Base-by-base conservation (phyloP, 208 protist genomes). In the Angomonas ambiguus region DNA sequence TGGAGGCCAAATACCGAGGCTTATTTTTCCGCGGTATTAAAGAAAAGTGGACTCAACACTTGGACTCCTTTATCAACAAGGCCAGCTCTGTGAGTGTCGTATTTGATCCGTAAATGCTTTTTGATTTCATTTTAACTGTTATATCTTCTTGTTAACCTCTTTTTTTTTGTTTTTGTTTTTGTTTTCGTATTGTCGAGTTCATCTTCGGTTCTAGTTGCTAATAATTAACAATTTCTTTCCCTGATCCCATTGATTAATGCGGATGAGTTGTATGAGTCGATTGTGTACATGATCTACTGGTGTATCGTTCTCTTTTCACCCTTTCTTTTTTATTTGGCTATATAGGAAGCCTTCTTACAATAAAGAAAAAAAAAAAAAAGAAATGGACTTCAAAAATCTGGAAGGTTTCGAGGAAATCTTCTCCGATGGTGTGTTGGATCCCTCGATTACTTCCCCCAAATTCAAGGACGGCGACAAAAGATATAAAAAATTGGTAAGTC, bases 1-100 rank as follows among this genome's bases (percentile, higher is more conserved):
- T 95, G 59, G 89, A 95, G 75, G 42, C 45, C 6, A 69, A 76
- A 28, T 93, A 87, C 62, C 75, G 74, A 8, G 80, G 76, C 0
- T 38, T 83, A 0, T 95, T 92, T 65, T 85, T 77, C 57, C 79
- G 86, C 32, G 77, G 83, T n/a, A 65, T 68, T 38, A 83, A 80
- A 62, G 60, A 82, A 57, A 78, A 79, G 51, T 82, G 75, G 80
- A 35, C 51, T 5, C 27, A 74, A 27, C 72, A 76, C 2, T 53
- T 87, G 11, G 69, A 71, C 45, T 73, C 62, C 11, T 32, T 91
- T 0, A 68, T 91, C 11, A 74, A 79, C 24, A 83, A 88, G 42
- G 76, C 80, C 13, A 80, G 80, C 34, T 72, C 74, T 10, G 55
- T 89, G 25, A 91, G 86, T 72, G 74, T 86, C 31, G 80, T 95